phyloP scores from a whole-genome alignment of 2,329 filamentous ascomycete genomes.

The Apiospora rasikravindrae region DNA sequence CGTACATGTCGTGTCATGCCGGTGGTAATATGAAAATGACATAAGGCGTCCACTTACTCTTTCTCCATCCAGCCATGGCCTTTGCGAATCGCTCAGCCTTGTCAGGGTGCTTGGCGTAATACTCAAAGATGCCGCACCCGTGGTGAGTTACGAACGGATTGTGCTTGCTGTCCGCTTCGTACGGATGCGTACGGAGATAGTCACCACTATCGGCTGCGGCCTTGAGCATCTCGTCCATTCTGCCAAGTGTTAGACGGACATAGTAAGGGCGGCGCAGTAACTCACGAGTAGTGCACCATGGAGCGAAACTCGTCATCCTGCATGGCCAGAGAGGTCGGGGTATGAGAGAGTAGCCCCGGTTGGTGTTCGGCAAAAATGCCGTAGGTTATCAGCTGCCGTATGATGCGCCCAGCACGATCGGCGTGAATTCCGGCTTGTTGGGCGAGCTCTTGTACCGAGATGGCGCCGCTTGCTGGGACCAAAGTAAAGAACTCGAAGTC shows the following conservation, averaged over 20 bases:
- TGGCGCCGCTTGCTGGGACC: conserved; percentile 27
- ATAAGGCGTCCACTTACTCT: conserved; percentile 16
- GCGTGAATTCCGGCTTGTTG: conserved; percentile 29
- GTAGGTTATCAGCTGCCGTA: conserved; percentile 32
- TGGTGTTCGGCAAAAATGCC: conserved; percentile 31
- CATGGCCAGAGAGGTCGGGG: conserved; percentile 15
- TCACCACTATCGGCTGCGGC: conserved; percentile 27
- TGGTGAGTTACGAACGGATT: conserved; percentile 29
- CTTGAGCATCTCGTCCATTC: conserved; percentile 36
- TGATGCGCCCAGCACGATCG: conserved; percentile 29
- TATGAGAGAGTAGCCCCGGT: conserved; percentile 30
- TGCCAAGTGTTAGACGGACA: not conserved
- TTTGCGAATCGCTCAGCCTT: conserved; percentile 24
- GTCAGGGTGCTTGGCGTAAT: conserved; percentile 19
- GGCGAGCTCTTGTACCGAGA: conserved; percentile 30
- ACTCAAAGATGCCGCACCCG: conserved; percentile 27
- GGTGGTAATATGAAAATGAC: not conserved
- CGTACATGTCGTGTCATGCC: not conserved
- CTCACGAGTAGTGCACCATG: conserved; percentile 27
- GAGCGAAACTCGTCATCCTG: conserved; percentile 28
- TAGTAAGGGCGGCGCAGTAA: not conserved
- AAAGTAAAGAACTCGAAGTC: conserved; percentile 35
- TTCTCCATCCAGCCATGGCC: conserved; percentile 27
- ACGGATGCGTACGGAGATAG: conserved; percentile 28
- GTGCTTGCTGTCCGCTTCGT: conserved; percentile 18